Evolutionary conservation across 2,329 filamentous ascomycete species (phyloP).

Genomic region (Intubia oerlemansii): DNA sequence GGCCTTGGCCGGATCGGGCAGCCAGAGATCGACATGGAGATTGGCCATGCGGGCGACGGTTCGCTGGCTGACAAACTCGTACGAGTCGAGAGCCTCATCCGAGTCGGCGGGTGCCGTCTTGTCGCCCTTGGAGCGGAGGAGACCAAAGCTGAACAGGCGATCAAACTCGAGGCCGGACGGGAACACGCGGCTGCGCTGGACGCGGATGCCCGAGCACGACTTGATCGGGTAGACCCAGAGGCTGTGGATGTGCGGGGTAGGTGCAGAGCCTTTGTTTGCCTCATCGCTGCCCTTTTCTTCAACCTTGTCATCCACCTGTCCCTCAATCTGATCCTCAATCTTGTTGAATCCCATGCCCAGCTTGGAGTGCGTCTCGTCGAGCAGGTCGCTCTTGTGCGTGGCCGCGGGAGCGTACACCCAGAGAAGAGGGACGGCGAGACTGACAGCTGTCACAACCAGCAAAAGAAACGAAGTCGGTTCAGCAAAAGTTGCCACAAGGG

Average conservation of each 20-base stretch:
- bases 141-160: slow-evolving; percentile 64
- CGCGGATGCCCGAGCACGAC: slow-evolving; percentile 57
- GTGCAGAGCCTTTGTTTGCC: no score
- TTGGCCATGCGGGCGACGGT: slow-evolving; percentile 50
- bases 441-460: slow-evolving; percentile 21
- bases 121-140: slow-evolving; percentile 32
- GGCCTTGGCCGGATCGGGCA: slow-evolving; percentile 38
- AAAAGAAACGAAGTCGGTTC: slow-evolving; percentile 12
- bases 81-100: slow-evolving; percentile 22
- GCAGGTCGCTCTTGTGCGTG: slow-evolving; percentile 28
- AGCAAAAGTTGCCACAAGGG: not conserved
- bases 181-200: slow-evolving; percentile 41
- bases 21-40: slow-evolving; percentile 45
- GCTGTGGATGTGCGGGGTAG: slow-evolving; percentile 30
- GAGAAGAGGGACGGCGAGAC: slow-evolving; percentile 31
- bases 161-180: slow-evolving; percentile 57
- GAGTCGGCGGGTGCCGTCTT: slow-evolving; percentile 18
- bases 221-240: slow-evolving; percentile 70
- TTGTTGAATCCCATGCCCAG: slow-evolving; percentile 22
- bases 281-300: no score
- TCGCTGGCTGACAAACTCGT: slow-evolving; percentile 52
- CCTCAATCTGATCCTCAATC: no score
- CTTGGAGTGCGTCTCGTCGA: slow-evolving; percentile 30
- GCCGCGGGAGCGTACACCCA: slow-evolving; percentile 32
- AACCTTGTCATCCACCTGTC: no score